Conservation (phyloP, 371 early-diverging fungal genomes). For the Gilbertella persicaria region DNA sequence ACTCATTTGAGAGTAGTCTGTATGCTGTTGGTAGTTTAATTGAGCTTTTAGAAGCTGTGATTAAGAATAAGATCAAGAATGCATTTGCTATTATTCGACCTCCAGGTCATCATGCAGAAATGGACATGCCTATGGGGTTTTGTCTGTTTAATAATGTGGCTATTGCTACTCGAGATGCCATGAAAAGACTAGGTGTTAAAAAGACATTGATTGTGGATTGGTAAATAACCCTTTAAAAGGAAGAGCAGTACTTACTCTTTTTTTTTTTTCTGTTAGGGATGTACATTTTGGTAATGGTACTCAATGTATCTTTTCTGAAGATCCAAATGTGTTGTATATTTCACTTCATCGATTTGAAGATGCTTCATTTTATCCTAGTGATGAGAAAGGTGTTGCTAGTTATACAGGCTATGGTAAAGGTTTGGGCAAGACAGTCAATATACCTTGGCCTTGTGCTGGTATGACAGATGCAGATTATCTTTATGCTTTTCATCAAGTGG, state of each 20-base stretch:
- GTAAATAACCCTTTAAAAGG: no score
- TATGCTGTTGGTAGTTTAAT: constrained; percentile 79
- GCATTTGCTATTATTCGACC: constrained; percentile 88
- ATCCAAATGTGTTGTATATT: constrained; percentile 79
- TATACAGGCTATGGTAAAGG: constrained; percentile 66
- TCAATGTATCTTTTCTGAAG: constrained; percentile 76
- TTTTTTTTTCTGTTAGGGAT: constrained; percentile 63
- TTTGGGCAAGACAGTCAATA: constrained; percentile 82
- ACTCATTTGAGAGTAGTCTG: constrained; percentile 62
- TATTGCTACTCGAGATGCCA: constrained; percentile 72
- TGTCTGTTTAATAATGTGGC: constrained; percentile 90
- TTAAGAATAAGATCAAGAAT: constrained; percentile 61
- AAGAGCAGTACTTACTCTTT: no score
- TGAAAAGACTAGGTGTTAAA: constrained; percentile 42
- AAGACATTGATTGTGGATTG: constrained; percentile 88
- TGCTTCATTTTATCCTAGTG: constrained; percentile 77
- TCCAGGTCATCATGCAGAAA: constrained; percentile 92
- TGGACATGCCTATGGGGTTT: constrained; percentile 75
- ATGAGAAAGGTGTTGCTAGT: constrained; percentile 52
- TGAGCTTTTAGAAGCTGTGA: constrained; percentile 71
- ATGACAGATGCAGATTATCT: constrained; percentile 89
- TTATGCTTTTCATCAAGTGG: constrained; percentile 73
- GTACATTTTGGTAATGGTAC: constrained; percentile 96
- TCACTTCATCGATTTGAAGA: constrained; percentile 86
- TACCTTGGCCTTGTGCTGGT: constrained; percentile 82